Evolutionary conservation across 345 rosid species (phyloP), one percentile per base, ranked within the genome.

Genomic region (Xanthoceras sorbifolium): DNA sequence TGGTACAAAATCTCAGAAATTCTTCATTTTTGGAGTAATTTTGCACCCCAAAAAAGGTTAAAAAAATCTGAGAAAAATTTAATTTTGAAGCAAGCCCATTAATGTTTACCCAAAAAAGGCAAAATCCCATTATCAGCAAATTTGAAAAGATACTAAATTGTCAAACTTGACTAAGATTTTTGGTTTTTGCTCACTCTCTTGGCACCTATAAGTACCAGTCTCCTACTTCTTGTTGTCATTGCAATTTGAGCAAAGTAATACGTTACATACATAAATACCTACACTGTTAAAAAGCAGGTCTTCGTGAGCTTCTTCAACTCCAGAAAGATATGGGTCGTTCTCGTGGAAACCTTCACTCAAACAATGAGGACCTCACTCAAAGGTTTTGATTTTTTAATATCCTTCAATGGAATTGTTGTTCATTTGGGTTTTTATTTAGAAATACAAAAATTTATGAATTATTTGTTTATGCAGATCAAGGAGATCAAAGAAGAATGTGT

Each of bases 321-420:
- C 67, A 68, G 34, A 29, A 64, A 70, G 61, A 79, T 73, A 93
- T 96, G 98, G 98, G 97, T 78, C 99, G 99, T 64, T 93, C 97
- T 82, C 94, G 98, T 9, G 98, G 96, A 44, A 95, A 95, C 83
- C 90, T 93, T 78, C 91, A 87, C 81, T 85, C 93, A 68, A 76
- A 82, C 76, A 94, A 90, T 78, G 98, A 96, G 68, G 98, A 96
- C 84, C 94, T 97, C 60, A 92, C 92, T 52, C 97, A 91, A 83
- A 92, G 98, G 99, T 94, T 68, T 64, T 73, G 18, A 70, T 67
- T 52, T 10, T n/a, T n/a, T n/a, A n/a, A n/a, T n/a, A n/a, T n/a
- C n/a, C n/a, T n/a, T n/a, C n/a, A n/a, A n/a, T n/a, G n/a, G n/a
- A n/a, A n/a, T n/a, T n/a, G n/a, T n/a, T n/a, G n/a, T n/a, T n/a